Base-by-base conservation (phyloP, 768 basidiomycete genomes). In the Boletus reticulatus region DNA sequence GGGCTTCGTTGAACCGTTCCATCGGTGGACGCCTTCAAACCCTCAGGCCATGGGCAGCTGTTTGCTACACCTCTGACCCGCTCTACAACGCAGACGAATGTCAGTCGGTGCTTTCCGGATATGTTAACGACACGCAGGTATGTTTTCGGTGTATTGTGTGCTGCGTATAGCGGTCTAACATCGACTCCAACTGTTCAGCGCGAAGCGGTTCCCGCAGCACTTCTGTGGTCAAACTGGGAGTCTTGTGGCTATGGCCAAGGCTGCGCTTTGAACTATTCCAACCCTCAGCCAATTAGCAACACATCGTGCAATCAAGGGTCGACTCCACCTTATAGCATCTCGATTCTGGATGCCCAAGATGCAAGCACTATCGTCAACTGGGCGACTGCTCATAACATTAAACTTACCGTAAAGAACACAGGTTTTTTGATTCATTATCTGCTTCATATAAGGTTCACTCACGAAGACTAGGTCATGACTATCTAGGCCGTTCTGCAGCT, bases 211-310 rank as follows among this genome's bases (percentile, higher is more conserved):
- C 36, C 66, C 1, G 27, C 63, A 0, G 63, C 66, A 4, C 59
- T 68, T 11, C 42, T 67, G 16, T 67, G 59, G 66, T 0, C 53
- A 14, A 67, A 67, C 51, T 68, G 61, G 61, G 66, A 68, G 43
- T 32, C 58, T 3, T 67, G 66, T 32, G 44, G 53, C 16, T 68
- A 55, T 12, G 47, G 12, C 5, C 38, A 58, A 31, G 66, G 57
- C 2, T 67, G 66, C 24, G 46, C 57, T n/a, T 31, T 68, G 20
- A 57, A 68, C 27, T 61, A 57, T 34, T 32, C 27, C 24, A 20
- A 63, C 20, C 66, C 66, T 24, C 63, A 66, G n/a, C 46, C 50
- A 5, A 36, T 65, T 6, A 48, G 20, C 12, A 47, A 46, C 6
- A 41, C 46, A 6, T 38, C 32, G 4, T 67, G 66, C 34, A 24